A percentile compares a stretch with the other conserved stretches of the same genome.
Evolutionary conservation across 1,139 yeast species (phyloP).

Genomic region (Zygoascus sp.): DNA sequence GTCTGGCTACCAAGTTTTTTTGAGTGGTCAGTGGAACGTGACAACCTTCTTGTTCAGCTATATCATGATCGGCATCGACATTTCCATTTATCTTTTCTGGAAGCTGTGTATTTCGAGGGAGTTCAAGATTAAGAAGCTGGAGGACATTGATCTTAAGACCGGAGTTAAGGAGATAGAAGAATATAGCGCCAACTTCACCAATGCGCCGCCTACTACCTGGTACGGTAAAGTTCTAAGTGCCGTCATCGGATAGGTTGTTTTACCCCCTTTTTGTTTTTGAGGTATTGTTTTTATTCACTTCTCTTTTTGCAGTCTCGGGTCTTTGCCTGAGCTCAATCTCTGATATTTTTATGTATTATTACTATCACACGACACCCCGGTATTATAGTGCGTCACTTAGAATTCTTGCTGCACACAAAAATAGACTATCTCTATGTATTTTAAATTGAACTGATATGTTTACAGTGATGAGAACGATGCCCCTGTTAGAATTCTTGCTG

Average conservation of each 20-base stretch:
- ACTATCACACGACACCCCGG: too few species aligned
- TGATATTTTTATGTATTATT: background rate
- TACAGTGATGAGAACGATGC: too few species aligned
- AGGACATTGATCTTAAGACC: constrained; percentile 50
- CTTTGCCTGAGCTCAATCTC: background rate
- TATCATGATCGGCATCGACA: constrained; percentile 60
- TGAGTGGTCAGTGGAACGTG: constrained; percentile 58
- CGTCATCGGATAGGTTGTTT: background rate
- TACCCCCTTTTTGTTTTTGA: background rate
- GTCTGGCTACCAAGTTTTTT: constrained; percentile 63
- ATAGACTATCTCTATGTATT: too few species aligned
- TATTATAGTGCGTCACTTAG: too few species aligned
- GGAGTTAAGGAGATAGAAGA: constrained; percentile 56
- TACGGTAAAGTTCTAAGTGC: constrained; percentile 13
- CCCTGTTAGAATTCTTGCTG: too few species aligned
- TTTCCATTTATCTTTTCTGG: constrained; percentile 53
- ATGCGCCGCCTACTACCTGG: constrained; percentile 19
- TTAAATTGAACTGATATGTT: too few species aligned
- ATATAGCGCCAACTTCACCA: constrained; percentile 21
- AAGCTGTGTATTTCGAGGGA: constrained; percentile 45
- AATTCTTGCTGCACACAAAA: too few species aligned
- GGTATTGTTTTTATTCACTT: background rate
- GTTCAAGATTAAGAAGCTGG: constrained; percentile 48
- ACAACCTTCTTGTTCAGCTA: constrained; percentile 63
- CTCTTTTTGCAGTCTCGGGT: background rate